These are phyloP conservation scores for Fusarium proliferatum DNA, from an alignment of 2,329 filamentous ascomycete species.

Conservation along the genomic window DNA sequence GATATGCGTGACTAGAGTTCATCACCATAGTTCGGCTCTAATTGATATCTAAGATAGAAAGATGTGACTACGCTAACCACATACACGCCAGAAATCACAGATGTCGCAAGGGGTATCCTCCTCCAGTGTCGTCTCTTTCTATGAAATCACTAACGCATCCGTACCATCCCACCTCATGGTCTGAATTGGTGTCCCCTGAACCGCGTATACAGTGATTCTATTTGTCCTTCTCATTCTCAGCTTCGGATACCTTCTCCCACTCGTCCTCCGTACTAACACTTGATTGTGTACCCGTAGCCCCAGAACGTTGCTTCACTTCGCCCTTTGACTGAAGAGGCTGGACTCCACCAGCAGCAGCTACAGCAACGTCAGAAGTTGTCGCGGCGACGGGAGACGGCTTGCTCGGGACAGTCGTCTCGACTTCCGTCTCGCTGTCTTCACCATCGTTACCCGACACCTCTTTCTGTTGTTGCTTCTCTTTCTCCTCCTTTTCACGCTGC, in stretches of 20 bases:
- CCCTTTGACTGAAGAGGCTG: constrained; percentile 56
- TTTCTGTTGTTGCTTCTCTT: constrained; percentile 42
- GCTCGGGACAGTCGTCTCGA: constrained; percentile 48
- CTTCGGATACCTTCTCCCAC: constrained; percentile 94
- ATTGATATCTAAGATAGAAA: constrained; percentile 7
- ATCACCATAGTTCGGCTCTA: constrained; percentile 20
- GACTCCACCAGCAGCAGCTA: constrained; percentile 52
- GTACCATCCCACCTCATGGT: not conserved
- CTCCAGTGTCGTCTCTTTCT: constrained; percentile 22
- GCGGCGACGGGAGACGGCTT: constrained; percentile 31
- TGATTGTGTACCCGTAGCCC: constrained; percentile 61
- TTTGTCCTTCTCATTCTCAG: constrained; percentile 70
- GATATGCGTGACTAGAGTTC: constrained; percentile 1
- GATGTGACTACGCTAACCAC: constrained; percentile 38
- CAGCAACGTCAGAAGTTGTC: constrained; percentile 25
- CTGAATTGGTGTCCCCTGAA: not conserved
- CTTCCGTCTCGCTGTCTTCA: constrained; percentile 54
- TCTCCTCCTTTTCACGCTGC: constrained; percentile 51
- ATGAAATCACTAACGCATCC: constrained; percentile 3
- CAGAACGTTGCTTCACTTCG: constrained; percentile 62
- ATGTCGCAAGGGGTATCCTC: constrained; percentile 45
- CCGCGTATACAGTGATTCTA: constrained; percentile 39
- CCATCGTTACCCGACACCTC: constrained; percentile 42
- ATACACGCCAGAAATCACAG: constrained; percentile 38
- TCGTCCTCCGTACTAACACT: constrained; percentile 88